Base-by-base conservation (phyloP, 2,329 filamentous ascomycete genomes). In the Pseudocercospora macadamiae region DNA sequence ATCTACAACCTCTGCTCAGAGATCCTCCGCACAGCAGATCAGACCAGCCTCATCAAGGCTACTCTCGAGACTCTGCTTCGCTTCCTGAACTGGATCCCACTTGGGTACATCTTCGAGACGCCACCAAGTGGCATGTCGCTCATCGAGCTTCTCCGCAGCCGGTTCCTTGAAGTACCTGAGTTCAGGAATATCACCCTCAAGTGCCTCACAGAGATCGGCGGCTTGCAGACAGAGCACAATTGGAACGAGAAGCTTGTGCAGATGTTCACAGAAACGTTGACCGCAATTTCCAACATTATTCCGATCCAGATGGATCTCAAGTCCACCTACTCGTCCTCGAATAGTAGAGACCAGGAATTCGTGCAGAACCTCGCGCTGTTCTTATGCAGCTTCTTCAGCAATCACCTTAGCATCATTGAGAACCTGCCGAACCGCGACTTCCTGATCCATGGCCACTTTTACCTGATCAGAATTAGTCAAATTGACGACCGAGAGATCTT, bases 401-500 rank as follows among this genome's bases (percentile, higher is more conserved):
- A 92, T 76, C 96, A 97, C 71, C 82, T 99, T 53, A 89, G 88
- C 71, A 90, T 97, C 57, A 93, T 99, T 66, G 95, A 99, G 77
- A 96, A 95, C 69, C 84, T 99, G 21, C 93, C 95, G 23, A 97
- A 97, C 77, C 86, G 88, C 66, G 95, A 99, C 71, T 99, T 91
- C 76, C 87, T 99, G 42, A 90, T 91, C 1, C 95, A 99, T 72
- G 93, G 91, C 16, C 95, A 99, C 77, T 97, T 96, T 77, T 99
- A 99, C 76, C 86, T 99, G 12, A 97, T 99, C 71, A 89, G 93
- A 63, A 97, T 99, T 75, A 97, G 93, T 48, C 93, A 99, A 78
- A 99, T 99, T 66, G 95, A 99, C 67, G 96, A 99, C 72, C 89
- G 95, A 55, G 95, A 99, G 75, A 96, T 99, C 65, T 99, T 99